Conservation (phyloP, 768 basidiomycete genomes). For the Boletellus ananas region DNA sequence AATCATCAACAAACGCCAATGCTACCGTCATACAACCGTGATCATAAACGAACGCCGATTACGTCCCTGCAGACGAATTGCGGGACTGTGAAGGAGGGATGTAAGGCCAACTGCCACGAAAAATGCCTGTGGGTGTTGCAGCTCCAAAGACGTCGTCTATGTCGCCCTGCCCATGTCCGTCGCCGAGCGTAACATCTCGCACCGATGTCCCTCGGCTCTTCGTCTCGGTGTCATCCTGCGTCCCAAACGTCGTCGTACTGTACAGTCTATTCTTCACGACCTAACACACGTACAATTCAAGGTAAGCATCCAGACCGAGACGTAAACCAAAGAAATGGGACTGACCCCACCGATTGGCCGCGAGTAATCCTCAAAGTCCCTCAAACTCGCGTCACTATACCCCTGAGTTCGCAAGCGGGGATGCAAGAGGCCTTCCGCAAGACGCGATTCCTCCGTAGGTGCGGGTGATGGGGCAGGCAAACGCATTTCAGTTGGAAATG, state of each 20-base stretch:
- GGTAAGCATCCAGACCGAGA: not conserved
- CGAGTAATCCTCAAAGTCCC: slow-evolving; percentile 33
- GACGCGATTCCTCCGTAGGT: slow-evolving; percentile 25
- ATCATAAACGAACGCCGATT: not conserved
- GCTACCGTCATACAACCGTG: not conserved
- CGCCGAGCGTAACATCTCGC: not conserved
- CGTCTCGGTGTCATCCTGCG: slow-evolving; percentile 20
- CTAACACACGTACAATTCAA: slow-evolving; percentile 6
- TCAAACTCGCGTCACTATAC: slow-evolving; percentile 24
- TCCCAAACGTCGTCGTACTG: slow-evolving; percentile 34
- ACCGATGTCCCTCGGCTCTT: slow-evolving; percentile 4
- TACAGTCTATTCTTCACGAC: slow-evolving; percentile 29
- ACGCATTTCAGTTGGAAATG: slow-evolving; percentile 4
- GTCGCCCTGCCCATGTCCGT: slow-evolving; percentile 4
- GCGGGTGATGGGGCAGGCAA: slow-evolving; percentile 19
- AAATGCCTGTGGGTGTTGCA: not conserved
- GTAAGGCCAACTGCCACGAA: slow-evolving; percentile 11
- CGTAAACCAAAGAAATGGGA: not conserved
- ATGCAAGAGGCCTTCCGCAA: slow-evolving; percentile 29
- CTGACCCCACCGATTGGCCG: slow-evolving; percentile 32
- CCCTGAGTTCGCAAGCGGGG: slow-evolving; percentile 25
- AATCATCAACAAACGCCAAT: slow-evolving; percentile 5
- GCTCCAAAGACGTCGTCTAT: slow-evolving; percentile 10
- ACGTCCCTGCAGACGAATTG: not conserved
- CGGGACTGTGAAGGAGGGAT: not conserved